Evolutionary conservation across 495 filamentous ascomycete genomes (phyloP).

Genomic region (Talaromyces borbonicus): DNA sequence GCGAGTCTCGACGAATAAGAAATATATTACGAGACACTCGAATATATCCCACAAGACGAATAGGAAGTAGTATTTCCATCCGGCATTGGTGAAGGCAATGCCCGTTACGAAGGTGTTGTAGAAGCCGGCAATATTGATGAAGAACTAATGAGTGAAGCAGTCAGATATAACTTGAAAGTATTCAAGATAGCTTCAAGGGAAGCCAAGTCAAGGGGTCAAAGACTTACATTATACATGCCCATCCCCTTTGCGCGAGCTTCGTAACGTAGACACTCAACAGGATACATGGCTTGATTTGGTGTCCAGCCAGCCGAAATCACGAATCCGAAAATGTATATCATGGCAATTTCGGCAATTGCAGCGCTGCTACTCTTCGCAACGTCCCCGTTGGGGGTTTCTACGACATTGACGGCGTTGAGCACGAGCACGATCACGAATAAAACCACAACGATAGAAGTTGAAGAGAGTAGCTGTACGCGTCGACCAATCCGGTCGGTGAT

Average conservation of each 20-base stretch:
- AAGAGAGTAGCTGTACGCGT: conserved; percentile 45
- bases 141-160: no score
- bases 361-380: no score
- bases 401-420: no score
- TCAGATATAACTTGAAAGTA: no score
- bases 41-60: conserved; percentile 51
- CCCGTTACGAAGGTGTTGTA: conserved; percentile 38
- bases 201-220: no score
- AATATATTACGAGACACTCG: conserved; percentile 46
- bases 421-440: no score
- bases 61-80: conserved; percentile 52
- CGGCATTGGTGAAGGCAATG: conserved; percentile 34
- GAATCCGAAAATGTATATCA: conserved; percentile 60
- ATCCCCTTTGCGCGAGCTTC: conserved; percentile 58
- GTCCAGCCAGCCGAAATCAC: conserved; percentile 55
- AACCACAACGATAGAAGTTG: no score
- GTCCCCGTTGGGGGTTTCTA: no score
- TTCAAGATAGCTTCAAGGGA: no score
- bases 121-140: conserved; percentile 43
- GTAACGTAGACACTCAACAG: conserved; percentile 51
- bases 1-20: conserved; percentile 58
- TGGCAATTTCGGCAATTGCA: no score
- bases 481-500: conserved; percentile 45
- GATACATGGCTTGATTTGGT: conserved; percentile 59
- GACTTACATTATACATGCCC: conserved; percentile 24